Conservation (phyloP, 805 yeast genomes). For the Cyberlindnera samutprakarnensis region DNA sequence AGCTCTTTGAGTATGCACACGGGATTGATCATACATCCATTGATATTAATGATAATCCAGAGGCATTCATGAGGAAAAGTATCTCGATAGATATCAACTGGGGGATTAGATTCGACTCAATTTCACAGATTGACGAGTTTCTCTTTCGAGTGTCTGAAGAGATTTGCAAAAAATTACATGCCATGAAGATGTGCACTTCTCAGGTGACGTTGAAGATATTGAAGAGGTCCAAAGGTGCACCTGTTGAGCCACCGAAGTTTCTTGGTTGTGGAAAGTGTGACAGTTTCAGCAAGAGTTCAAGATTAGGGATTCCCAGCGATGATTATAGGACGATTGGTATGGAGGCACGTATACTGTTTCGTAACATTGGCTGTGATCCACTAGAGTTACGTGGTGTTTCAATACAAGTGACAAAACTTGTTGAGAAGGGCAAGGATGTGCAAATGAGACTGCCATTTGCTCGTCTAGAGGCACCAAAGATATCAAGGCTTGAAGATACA, state of each 20-base stretch:
- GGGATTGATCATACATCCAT: slow-evolving; percentile 65
- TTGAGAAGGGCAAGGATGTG: slow-evolving; percentile 21
- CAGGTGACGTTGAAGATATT: slow-evolving; percentile 61
- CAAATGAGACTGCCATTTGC: slow-evolving; percentile 30
- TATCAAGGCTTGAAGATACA: slow-evolving; percentile 1
- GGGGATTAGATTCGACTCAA: slow-evolving; percentile 71
- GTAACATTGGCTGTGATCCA: slow-evolving; percentile 53
- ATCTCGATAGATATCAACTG: slow-evolving; percentile 85
- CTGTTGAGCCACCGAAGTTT: slow-evolving; percentile 67
- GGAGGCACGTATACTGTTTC: slow-evolving; percentile 48
- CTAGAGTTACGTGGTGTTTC: slow-evolving; percentile 74
- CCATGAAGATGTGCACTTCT: slow-evolving; percentile 42
- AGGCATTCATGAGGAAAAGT: slow-evolving; percentile 56
- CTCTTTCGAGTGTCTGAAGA: slow-evolving; percentile 52
- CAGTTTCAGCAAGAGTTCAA: slow-evolving; percentile 47
- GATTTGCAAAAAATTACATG: slow-evolving; percentile 43
- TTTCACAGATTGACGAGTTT: slow-evolving; percentile 58
- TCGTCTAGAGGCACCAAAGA: slow-evolving; percentile 10
- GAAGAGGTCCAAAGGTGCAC: slow-evolving; percentile 56
- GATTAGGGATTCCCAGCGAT: slow-evolving; percentile 54
- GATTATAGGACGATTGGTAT: slow-evolving; percentile 53
- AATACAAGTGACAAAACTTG: slow-evolving; percentile 55
- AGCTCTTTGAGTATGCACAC: slow-evolving; percentile 47
- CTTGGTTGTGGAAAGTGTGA: slow-evolving; percentile 84
- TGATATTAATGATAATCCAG: slow-evolving; percentile 41